Evolutionary conservation across 106 monocot species (phyloP), one percentile per base, ranked within the genome.

Genomic region (Amphibolis antarctica): DNA sequence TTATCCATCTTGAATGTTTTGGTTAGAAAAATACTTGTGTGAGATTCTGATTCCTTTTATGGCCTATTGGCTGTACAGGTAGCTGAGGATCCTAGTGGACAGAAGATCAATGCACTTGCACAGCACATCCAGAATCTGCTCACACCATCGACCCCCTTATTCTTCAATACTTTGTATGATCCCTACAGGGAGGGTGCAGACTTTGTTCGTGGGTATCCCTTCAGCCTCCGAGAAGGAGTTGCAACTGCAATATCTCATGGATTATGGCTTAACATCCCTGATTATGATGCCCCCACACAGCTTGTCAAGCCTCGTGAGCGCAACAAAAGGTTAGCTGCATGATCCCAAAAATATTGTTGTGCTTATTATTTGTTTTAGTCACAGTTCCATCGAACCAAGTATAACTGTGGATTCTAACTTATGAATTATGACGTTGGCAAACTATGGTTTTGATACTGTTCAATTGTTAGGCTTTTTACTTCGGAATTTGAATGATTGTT

Each of bases 81-180:
- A 30, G 73, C 73, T 9, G 64, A 73, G 57, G 57, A 73, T 47
- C 73, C 73, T 1, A 66, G 21, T 54, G 65, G 73, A 12, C 24
- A 64, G 57, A 54, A 73, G 27, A 73, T 73, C 64, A 73, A 73
- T 47, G 73, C 73, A 13, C 36, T 73, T 17, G 64, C 65, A 4
- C 73, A 73, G 65, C 73, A 73, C 58, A 73, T 73, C 45, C 46
- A 59, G 65, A 73, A 73, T 43, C 65, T 73, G 55, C 55, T 73
- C 27, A 65, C 65, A 28, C 73, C 73, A 42, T 65, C 73, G 11
- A 62, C 64, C 3, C 64, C 64, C 15, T 49, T 65, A 46, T 65
- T 65, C 64, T 65, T 65, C 15, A 65, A 65, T 44, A 65, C 64
- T 50, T 44, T 65, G 27, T 65, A 65, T 50, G 64, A 65, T 28